Evolutionary conservation across 805 yeast genomes (phyloP), one percentile per base, ranked within the genome.

Genomic region (Kuraishia ogatae): DNA sequence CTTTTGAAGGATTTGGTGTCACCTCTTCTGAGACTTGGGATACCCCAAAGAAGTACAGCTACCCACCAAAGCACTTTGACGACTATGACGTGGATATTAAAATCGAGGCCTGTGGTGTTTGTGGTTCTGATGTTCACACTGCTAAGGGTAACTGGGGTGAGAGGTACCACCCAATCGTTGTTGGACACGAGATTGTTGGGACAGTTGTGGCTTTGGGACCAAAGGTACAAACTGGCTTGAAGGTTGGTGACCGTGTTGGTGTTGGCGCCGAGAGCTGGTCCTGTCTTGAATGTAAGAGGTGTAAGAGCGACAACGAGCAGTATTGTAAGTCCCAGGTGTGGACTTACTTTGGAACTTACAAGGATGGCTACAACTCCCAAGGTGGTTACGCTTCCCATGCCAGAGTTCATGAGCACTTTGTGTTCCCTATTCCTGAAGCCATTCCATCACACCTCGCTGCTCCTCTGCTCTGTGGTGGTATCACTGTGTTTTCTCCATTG

Each of bases 381-480:
- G 83, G 82, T 61, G 83, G 83, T 19, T 79, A 78, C 63, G 69
- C 82, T 11, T 73, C 79, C 39, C 80, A 77, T 61, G 62, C 74
- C 53, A 69, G 78, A 57, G 76, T 71, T 39, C 68, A 76, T 59
- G 72, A 74, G 57, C 67, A 71, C 51, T 78, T 74, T 63, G 76
- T 72, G 13, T 78, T 78, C 65, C 71, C 72, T 15, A 75, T 80
- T 56, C 84, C 84, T 2, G 81, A 78, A 7, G 64, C 54, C 17
- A 60, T 80, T 56, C 69, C 64, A n/a, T 65, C 77, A 7, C 67
- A 63, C 35, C 64, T 63, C 48, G 82, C 74, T 50, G 83, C 83
- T 22, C 84, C 85, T 28, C 66, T 80, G 68, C 64, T 80, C 63
- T 80, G 84, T 67, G 85, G 81, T 56, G 85, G 84, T 51, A 69